Evolutionary conservation across 768 basidiomycete species (phyloP).

Genomic region (Boletus subparvulus): DNA sequence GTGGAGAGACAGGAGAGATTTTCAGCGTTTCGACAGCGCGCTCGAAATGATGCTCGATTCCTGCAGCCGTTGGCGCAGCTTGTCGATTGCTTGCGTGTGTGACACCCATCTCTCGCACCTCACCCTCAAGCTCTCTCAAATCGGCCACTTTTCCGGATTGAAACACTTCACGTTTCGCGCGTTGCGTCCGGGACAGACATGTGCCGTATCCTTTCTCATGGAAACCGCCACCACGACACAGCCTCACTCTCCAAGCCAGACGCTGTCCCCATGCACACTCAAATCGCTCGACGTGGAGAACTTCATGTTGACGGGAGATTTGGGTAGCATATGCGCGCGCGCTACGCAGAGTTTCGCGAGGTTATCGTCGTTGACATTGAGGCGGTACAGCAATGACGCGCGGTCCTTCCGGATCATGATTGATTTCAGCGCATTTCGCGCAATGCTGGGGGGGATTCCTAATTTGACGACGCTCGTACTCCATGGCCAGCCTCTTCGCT

Average conservation of each 20-base stretch:
- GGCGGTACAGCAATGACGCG: slow-evolving; percentile 28
- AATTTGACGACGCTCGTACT: slow-evolving; percentile 26
- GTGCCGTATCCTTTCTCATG: slow-evolving; percentile 26
- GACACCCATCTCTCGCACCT: slow-evolving; percentile 32
- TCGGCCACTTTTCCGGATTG: slow-evolving; percentile 19
- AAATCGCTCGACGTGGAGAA: slow-evolving; percentile 32
- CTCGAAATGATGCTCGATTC: slow-evolving; percentile 29
- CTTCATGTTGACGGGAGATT: slow-evolving; percentile 24
- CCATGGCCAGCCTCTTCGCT: slow-evolving; percentile 30
- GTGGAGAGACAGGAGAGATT: slow-evolving; percentile 33
- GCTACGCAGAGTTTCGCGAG: slow-evolving; percentile 18
- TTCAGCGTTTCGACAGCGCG: slow-evolving; percentile 29
- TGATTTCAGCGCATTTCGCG: slow-evolving; percentile 27
- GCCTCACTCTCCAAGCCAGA: not conserved
- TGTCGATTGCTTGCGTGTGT: slow-evolving; percentile 26
- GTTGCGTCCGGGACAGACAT: slow-evolving; percentile 31
- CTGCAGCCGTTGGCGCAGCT: slow-evolving; percentile 27
- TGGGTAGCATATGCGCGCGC: slow-evolving; percentile 12
- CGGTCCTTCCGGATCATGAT: slow-evolving; percentile 31
- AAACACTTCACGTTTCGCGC: slow-evolving; percentile 32
- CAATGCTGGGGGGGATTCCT: slow-evolving; percentile 24
- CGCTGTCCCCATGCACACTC: slow-evolving; percentile 12
- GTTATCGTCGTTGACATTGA: slow-evolving; percentile 27
- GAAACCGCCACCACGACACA: slow-evolving; percentile 7
- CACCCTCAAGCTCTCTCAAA: slow-evolving; percentile 24